phyloP scores from a whole-genome alignment of 2,329 filamentous ascomycete species.

The Fusarium coicis region DNA sequence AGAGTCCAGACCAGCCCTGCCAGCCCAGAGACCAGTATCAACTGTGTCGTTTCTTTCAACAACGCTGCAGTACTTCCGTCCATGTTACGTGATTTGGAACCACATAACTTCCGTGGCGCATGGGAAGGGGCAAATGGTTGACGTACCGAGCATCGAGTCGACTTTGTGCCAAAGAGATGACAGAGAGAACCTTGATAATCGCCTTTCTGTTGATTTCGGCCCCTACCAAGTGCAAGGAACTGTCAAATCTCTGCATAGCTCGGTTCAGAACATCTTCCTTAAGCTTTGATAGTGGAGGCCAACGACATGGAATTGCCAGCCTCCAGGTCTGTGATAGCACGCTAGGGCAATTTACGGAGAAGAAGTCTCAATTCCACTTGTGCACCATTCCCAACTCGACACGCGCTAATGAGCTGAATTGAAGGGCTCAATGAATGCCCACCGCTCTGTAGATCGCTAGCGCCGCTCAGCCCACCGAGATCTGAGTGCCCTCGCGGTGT shows the following conservation, averaged over 20 bases:
- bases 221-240: conserved; percentile 23
- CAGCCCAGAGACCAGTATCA: conserved; percentile 12
- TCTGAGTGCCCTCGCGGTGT: conserved; percentile 39
- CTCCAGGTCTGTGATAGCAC: conserved; percentile 16
- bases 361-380: conserved; percentile 20
- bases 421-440: conserved; percentile 37
- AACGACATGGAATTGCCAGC: conserved; percentile 22
- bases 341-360: conserved; percentile 21
- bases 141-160: neutral
- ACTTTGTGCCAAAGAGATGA: conserved; percentile 15
- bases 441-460: conserved; percentile 46
- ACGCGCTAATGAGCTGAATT: conserved; percentile 43
- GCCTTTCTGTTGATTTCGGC: conserved; percentile 21
- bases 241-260: conserved; percentile 6
- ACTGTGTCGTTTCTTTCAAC: conserved; percentile 1
- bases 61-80: conserved; percentile 9
- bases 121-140: neutral
- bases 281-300: conserved; percentile 16
- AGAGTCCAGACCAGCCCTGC: neutral
- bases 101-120: neutral
- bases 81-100: conserved; percentile 28
- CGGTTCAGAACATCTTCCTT: conserved; percentile 9
- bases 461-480: conserved; percentile 43
- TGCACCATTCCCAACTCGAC: conserved; percentile 27
- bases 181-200: neutral